phyloP scores from a whole-genome alignment of 2,329 filamentous ascomycete species.

The Byssothecium circinans region DNA sequence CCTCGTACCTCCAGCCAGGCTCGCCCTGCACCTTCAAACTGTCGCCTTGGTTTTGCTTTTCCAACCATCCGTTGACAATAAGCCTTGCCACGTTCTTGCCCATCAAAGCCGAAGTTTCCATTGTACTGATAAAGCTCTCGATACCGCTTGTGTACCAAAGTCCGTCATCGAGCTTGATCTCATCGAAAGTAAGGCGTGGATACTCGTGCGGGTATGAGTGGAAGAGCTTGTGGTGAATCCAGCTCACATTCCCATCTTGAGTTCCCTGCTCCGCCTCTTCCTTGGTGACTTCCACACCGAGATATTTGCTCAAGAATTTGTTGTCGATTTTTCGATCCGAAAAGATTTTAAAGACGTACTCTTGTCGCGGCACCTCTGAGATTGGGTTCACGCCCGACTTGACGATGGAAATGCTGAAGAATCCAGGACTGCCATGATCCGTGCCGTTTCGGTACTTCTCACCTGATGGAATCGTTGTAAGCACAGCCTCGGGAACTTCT shows the following conservation, averaged over 20 bases:
- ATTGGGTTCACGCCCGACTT: slow-evolving; percentile 63
- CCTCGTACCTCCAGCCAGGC: neutral
- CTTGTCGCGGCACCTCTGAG: slow-evolving; percentile 34
- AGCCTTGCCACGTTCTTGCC: slow-evolving; percentile 80
- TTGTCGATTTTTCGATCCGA: slow-evolving; percentile 55
- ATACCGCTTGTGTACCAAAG: slow-evolving; percentile 72
- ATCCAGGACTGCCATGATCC: slow-evolving; percentile 66
- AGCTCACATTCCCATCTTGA: slow-evolving; percentile 34
- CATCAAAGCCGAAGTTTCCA: slow-evolving; percentile 95
- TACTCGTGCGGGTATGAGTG: slow-evolving; percentile 81
- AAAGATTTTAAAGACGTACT: slow-evolving; percentile 70
- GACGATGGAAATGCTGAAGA: slow-evolving; percentile 84
- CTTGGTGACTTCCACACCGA: slow-evolving; percentile 45
- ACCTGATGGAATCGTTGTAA: slow-evolving; percentile 74
- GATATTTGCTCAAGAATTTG: slow-evolving; percentile 52
- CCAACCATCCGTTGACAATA: slow-evolving; percentile 56
- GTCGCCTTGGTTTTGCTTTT: neutral
- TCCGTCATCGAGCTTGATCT: slow-evolving; percentile 65
- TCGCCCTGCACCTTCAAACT: neutral
- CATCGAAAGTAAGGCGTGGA: slow-evolving; percentile 87
- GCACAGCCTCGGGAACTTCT: slow-evolving; percentile 69
- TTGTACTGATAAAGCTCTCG: slow-evolving; percentile 92
- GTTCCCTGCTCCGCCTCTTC: slow-evolving; percentile 30
- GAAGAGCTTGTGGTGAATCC: slow-evolving; percentile 62
- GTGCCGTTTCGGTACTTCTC: slow-evolving; percentile 50